Conservation (phyloP, 2,329 filamentous ascomycete species). For the Cladosporium sp. region DNA sequence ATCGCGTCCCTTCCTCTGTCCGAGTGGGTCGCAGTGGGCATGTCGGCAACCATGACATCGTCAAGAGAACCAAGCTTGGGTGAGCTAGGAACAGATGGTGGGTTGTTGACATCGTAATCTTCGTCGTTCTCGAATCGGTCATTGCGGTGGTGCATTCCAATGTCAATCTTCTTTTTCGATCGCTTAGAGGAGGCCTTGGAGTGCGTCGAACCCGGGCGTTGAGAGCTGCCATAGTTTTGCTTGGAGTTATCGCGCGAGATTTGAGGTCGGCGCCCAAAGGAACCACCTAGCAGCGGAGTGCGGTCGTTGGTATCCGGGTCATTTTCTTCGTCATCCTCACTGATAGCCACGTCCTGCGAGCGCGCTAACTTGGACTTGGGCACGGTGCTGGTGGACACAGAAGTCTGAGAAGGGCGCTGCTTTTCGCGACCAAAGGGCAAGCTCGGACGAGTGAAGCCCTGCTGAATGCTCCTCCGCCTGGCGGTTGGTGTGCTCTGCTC, state of each 20-base stretch:
- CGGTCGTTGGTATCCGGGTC: constrained; percentile 43
- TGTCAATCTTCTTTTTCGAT: constrained; percentile 9
- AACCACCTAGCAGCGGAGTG: constrained; percentile 50
- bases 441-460: constrained; percentile 26
- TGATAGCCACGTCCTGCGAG: constrained; percentile 26
- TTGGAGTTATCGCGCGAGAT: constrained; percentile 27
- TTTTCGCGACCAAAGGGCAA: constrained; percentile 24
- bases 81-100: constrained; percentile 58
- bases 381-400: constrained; percentile 12
- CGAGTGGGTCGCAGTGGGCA: constrained; percentile 41
- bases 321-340: constrained; percentile 49
- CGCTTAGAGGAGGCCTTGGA: constrained; percentile 25
- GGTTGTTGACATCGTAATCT: constrained; percentile 62
- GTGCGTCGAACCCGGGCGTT: constrained; percentile 24
- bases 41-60: constrained; percentile 66
- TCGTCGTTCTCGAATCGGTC: constrained; percentile 22
- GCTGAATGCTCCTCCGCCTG: constrained; percentile 42
- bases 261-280: constrained; percentile 29
- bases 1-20: constrained; percentile 43
- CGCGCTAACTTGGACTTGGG: constrained; percentile 15
- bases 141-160: not conserved
- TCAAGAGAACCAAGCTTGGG: constrained; percentile 54
- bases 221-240: constrained; percentile 28
- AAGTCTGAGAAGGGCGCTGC: constrained; percentile 19
- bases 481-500: constrained; percentile 39